phyloP scores from a whole-genome alignment of 805 yeast genomes.

The Spencermartinsiella europaea region DNA sequence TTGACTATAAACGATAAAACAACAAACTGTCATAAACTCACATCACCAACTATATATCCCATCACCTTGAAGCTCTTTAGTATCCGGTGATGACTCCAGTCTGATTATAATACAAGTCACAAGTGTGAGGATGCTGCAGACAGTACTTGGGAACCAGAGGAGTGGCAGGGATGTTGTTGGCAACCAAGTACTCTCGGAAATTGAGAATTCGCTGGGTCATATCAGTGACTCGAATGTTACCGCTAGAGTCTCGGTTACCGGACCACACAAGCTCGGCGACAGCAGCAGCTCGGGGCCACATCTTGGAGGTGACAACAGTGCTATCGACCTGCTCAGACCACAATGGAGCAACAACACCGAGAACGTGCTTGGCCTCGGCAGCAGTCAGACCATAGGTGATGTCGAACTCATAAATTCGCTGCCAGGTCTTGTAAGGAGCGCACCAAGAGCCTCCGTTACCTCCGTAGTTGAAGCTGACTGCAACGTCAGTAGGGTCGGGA shows the following conservation, averaged over 20 bases:
- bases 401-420: slow-evolving; percentile 37
- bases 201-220: slow-evolving; percentile 36
- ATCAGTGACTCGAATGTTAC: slow-evolving; percentile 29
- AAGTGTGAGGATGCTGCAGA: slow-evolving; percentile 35
- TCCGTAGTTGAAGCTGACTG: slow-evolving; percentile 31
- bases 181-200: slow-evolving; percentile 38
- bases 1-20: too few species aligned
- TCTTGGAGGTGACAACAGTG: slow-evolving; percentile 28
- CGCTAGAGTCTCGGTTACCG: slow-evolving; percentile 33
- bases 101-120: slow-evolving; percentile 29
- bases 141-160: slow-evolving; percentile 39
- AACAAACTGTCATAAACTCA: too few species aligned
- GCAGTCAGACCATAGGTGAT: slow-evolving; percentile 32
- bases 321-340: slow-evolving; percentile 40
- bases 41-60: too few species aligned
- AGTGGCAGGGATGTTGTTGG: slow-evolving; percentile 32
- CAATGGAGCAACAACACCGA: slow-evolving; percentile 39
- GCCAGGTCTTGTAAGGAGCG: slow-evolving; percentile 43
- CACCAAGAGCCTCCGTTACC: slow-evolving; percentile 38
- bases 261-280: slow-evolving; percentile 40
- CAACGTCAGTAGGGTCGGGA: slow-evolving; percentile 17
- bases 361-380: slow-evolving; percentile 29
- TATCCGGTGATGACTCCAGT: slow-evolving; percentile 3
- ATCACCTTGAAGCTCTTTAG: too few species aligned
- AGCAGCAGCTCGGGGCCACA: slow-evolving; percentile 42